A percentile compares a stretch with the other conserved stretches of the same genome.
phyloP scores from a whole-genome alignment of 2,329 filamentous ascomycete species.

The Colletotrichum acutatum region DNA sequence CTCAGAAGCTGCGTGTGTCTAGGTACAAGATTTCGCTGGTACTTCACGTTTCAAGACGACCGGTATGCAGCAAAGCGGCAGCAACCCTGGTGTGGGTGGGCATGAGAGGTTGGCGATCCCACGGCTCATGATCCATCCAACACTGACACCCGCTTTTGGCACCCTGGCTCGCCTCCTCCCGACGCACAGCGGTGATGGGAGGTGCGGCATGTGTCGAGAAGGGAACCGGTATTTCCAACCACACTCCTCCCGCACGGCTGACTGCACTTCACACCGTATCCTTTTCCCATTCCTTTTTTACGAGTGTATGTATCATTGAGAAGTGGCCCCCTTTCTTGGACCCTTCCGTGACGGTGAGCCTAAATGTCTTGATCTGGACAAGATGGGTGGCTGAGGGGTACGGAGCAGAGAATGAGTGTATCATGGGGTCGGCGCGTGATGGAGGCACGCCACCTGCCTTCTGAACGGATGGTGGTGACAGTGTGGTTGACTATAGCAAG shows the following conservation, averaged over 20 bases:
- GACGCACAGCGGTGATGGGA: slow-evolving; percentile 4
- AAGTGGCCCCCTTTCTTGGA: neutral
- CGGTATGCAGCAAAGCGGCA: neutral
- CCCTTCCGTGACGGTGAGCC: neutral
- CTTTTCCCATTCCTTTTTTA: neutral
- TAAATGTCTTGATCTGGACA: neutral
- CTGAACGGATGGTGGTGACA: slow-evolving; percentile 1
- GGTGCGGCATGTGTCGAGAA: slow-evolving; percentile 13
- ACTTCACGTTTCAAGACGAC: neutral
- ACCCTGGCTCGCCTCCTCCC: slow-evolving; percentile 12
- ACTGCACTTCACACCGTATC: neutral
- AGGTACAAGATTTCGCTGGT: neutral
- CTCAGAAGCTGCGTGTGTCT: neutral
- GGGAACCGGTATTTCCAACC: slow-evolving; percentile 17
- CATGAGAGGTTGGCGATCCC: slow-evolving; percentile 4
- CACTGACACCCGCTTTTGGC: neutral
- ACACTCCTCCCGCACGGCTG: slow-evolving; percentile 24
- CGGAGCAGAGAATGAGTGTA: neutral
- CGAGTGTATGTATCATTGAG: neutral
- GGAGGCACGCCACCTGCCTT: slow-evolving; percentile 28
- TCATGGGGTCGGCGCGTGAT: slow-evolving; percentile 30
- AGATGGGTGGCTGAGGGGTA: neutral
- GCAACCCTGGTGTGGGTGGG: neutral
- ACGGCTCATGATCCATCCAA: neutral
- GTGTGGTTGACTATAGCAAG: neutral